phyloP scores from a whole-genome alignment of 768 basidiomycete genomes.

The Russula sp. region DNA sequence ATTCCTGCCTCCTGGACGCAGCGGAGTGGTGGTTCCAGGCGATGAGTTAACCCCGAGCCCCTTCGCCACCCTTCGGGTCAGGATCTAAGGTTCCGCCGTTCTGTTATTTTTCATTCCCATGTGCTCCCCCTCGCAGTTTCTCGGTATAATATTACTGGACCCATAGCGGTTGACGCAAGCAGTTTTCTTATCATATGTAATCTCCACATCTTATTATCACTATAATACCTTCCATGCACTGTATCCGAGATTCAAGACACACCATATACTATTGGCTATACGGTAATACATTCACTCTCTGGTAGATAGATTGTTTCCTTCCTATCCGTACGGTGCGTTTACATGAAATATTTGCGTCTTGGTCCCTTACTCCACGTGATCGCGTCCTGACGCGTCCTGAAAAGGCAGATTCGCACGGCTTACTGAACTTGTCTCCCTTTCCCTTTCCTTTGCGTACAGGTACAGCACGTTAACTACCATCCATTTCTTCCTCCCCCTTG shows the following conservation, averaged over 20 bases:
- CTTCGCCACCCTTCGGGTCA: not conserved
- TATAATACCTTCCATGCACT: not conserved
- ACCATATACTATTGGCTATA: constrained; percentile 1
- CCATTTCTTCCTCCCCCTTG: constrained; percentile 15
- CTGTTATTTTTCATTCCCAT: not conserved
- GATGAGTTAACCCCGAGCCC: not conserved
- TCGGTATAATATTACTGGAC: not conserved
- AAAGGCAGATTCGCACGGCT: constrained; percentile 25
- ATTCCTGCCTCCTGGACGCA: constrained; percentile 19
- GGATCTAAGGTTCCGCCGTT: not conserved
- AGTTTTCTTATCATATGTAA: not conserved
- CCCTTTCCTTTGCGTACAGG: constrained; percentile 13
- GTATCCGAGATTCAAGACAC: not conserved
- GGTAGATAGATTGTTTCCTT: not conserved
- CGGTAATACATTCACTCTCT: constrained; percentile 4
- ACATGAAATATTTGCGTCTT: too few species aligned
- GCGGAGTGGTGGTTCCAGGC: not conserved
- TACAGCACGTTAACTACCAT: constrained; percentile 22
- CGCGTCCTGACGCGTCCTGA: constrained; percentile 26
- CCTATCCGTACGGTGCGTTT: too few species aligned
- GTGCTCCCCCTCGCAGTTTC: not conserved
- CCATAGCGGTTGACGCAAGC: not conserved
- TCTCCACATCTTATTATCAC: not conserved
- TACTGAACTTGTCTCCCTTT: constrained; percentile 11
- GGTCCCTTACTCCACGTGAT: constrained; percentile 24